These are phyloP conservation scores for Calonectria pseudoturangicola DNA, from an alignment of 2,329 filamentous ascomycete species.

Conservation along the genomic window DNA sequence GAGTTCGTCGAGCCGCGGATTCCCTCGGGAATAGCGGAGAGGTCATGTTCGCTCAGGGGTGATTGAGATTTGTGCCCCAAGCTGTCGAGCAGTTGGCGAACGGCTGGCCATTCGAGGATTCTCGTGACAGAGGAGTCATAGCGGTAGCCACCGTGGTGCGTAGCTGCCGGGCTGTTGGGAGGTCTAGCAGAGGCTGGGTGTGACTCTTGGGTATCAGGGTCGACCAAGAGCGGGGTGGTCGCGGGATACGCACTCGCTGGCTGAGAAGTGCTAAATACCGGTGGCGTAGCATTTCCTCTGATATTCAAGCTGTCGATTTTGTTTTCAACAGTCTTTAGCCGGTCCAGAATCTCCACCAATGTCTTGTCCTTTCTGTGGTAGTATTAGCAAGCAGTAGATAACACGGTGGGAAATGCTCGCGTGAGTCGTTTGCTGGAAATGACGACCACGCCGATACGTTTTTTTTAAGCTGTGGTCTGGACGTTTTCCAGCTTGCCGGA, in stretches of 20 bases:
- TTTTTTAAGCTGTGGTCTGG: constrained; percentile 33
- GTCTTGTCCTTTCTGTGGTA: constrained; percentile 76
- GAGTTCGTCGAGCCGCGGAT: constrained; percentile 48
- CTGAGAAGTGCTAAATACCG: constrained; percentile 47
- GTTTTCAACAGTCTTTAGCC: constrained; percentile 71
- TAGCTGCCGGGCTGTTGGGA: constrained; percentile 46
- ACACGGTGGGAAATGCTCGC: constrained; percentile 16
- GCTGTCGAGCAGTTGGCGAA: constrained; percentile 53
- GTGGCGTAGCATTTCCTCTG: constrained; percentile 46
- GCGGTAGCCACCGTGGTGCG: constrained; percentile 51
- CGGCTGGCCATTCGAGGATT: constrained; percentile 53
- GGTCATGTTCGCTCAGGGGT: constrained; percentile 43
- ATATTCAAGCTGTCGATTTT: constrained; percentile 70
- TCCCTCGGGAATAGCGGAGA: constrained; percentile 46
- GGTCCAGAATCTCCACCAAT: constrained; percentile 75
- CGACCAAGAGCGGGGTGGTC: constrained; percentile 47
- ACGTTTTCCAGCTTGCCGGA: constrained; percentile 28
- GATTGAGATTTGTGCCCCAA: constrained; percentile 51
- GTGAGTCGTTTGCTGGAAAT: constrained; percentile 5
- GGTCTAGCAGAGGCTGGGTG: constrained; percentile 46
- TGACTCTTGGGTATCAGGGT: constrained; percentile 50
- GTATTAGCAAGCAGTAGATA: constrained; percentile 41
- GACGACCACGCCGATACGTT: constrained; percentile 31
- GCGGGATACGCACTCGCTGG: constrained; percentile 47
- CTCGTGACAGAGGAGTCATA: constrained; percentile 54